These are phyloP conservation scores for Salicornia ramosissima DNA, from an alignment of 148 eudicot genomes.

Conservation along the genomic window DNA sequence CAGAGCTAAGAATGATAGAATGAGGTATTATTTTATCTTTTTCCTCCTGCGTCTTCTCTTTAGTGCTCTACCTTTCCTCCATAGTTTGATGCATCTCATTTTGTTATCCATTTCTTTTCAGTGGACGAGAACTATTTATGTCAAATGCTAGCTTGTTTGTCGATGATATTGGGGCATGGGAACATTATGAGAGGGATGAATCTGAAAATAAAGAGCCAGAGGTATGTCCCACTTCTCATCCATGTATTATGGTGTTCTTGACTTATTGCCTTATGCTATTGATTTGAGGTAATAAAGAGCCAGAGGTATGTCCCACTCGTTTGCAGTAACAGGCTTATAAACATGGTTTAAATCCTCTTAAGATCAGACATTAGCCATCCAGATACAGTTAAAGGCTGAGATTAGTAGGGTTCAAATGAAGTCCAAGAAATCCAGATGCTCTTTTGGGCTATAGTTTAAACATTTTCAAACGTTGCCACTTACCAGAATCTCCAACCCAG, in stretches of 20 bases:
- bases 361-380: too few species aligned
- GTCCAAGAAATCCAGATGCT: too few species aligned
- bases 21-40: conserved; percentile 49
- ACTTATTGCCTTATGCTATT: not conserved
- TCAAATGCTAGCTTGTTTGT: conserved; percentile 73
- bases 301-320: conserved; percentile 38
- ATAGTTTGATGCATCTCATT: not conserved
- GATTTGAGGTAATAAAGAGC: conserved; percentile 15
- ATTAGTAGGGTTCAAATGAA: too few species aligned
- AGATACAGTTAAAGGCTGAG: too few species aligned
- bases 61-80: not conserved
- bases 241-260: not conserved
- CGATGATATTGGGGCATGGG: conserved; percentile 75
- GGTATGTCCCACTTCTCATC: conserved; percentile 32
- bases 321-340: too few species aligned
- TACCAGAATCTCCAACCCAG: too few species aligned
- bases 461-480: too few species aligned
- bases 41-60: not conserved
- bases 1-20: conserved; percentile 85
- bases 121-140: conserved; percentile 85
- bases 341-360: too few species aligned
- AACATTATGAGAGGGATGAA: conserved; percentile 58
- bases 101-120: conserved; percentile 26
- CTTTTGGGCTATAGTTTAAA: too few species aligned
- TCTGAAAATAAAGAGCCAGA: conserved; percentile 35